These are phyloP conservation scores for Rhododendron molle DNA, from an alignment of 148 eudicot genomes.

Conservation along the genomic window DNA sequence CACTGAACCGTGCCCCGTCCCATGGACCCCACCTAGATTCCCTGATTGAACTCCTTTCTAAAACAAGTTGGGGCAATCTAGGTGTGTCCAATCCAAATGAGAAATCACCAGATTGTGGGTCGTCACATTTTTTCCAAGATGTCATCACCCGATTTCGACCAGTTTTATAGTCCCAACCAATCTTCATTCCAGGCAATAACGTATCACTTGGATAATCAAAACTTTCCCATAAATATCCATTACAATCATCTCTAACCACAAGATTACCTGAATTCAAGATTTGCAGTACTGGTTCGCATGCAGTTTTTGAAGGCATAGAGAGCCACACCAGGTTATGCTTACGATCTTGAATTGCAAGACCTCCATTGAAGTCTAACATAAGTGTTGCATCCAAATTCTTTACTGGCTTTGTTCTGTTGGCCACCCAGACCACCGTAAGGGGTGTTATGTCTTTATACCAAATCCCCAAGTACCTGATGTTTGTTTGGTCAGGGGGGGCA, in stretches of 20 bases:
- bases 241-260: neutral
- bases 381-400: neutral
- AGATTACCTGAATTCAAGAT: conserved; percentile 18
- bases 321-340: neutral
- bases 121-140: neutral
- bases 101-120: conserved; percentile 6
- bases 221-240: conserved; percentile 10
- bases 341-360: conserved; percentile 5
- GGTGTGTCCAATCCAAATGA: conserved; percentile 1
- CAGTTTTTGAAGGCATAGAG: neutral
- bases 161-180: conserved; percentile 7
- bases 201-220: conserved; percentile 12
- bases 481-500: neutral
- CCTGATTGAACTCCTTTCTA: neutral
- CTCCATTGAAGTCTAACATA: neutral
- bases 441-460: conserved; percentile 13
- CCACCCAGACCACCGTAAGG: conserved; percentile 16
- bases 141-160: neutral
- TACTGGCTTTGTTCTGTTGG: conserved; percentile 11
- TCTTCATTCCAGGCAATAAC: conserved; percentile 11
- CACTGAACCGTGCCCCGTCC: conserved; percentile 16
- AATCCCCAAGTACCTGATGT: conserved; percentile 10
- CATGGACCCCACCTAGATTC: conserved; percentile 25
- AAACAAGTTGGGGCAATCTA: conserved; percentile 11
- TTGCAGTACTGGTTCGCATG: neutral